Percentiles rank a stretch among this genome's conserved stretches.
These are phyloP conservation scores for Aspergillus ellipticus DNA, from an alignment of 495 filamentous ascomycete genomes.

Conservation along the genomic window DNA sequence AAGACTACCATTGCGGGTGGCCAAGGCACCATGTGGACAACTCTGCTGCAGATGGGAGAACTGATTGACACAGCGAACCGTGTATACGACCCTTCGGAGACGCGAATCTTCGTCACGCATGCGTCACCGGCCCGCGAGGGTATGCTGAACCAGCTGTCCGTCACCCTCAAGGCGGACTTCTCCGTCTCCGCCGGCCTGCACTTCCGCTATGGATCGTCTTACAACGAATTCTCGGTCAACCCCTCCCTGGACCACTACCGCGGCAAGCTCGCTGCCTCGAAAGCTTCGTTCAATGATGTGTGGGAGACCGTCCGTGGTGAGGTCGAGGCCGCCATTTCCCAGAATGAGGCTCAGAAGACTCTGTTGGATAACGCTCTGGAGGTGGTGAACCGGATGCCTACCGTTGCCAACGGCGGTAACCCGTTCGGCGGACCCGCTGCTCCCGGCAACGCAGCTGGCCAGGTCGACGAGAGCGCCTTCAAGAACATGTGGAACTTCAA, in stretches of 20 bases:
- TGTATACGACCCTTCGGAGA: constrained; percentile 97
- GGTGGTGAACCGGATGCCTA: constrained; percentile 94
- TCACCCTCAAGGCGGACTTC: constrained; percentile 97
- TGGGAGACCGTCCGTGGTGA: constrained; percentile 98
- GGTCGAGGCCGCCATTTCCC: constrained; percentile 86
- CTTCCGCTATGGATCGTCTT: constrained; percentile 98
- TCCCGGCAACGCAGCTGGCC: constrained; percentile 69
- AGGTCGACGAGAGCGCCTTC: constrained; percentile 97
- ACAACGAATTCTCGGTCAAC: constrained; percentile 99
- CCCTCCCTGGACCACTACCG: constrained; percentile 97
- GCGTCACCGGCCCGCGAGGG: constrained; percentile 96
- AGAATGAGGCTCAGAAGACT: constrained; percentile 89
- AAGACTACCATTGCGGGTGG: constrained; percentile 97
- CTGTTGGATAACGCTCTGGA: constrained; percentile 84
- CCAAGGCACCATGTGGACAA: constrained; percentile 99
- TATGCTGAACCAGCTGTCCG: constrained; percentile 95
- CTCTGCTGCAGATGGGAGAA: constrained; percentile 96
- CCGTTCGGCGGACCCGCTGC: constrained; percentile 86
- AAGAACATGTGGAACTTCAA: constrained; percentile 99
- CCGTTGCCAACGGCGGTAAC: constrained; percentile 88
- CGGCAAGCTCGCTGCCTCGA: constrained; percentile 98
- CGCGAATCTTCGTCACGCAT: constrained; percentile 96
- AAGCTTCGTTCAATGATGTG: constrained; percentile 97
- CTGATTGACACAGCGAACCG: constrained; percentile 96
- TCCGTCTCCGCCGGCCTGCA: constrained; percentile 96